Conservation (phyloP, 176 grass and related monocot species). For the sorghum (Sorghum bicolor) region DNA sequence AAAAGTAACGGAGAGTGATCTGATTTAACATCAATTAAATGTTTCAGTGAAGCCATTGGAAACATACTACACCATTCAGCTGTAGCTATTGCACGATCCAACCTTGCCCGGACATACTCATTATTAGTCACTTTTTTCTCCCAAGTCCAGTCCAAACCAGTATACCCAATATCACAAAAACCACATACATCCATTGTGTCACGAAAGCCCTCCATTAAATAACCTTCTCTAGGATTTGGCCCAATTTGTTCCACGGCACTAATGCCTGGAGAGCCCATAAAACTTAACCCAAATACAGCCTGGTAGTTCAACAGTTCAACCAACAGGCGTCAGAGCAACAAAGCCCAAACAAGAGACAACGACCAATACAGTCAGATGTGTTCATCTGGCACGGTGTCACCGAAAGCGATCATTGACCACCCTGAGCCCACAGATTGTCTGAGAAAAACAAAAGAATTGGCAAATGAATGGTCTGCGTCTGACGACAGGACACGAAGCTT, state of each 20-base stretch:
- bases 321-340: background rate
- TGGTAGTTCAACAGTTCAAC: background rate
- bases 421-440: background rate
- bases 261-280: background rate
- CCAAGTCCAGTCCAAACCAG: too few species aligned
- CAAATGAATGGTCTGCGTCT: background rate
- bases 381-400: background rate
- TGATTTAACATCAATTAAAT: too few species aligned
- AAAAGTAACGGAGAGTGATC: too few species aligned
- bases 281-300: background rate
- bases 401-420: background rate
- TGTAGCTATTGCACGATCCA: too few species aligned
- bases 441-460: background rate
- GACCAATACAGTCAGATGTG: background rate
- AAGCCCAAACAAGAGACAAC: background rate
- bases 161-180: too few species aligned
- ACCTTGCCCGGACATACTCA: too few species aligned
- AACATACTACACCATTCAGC: too few species aligned
- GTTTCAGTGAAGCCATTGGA: too few species aligned
- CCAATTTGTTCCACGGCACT: background rate
- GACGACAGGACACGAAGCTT: background rate
- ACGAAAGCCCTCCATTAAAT: too few species aligned
- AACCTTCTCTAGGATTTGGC: too few species aligned
- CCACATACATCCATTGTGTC: too few species aligned
- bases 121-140: too few species aligned